Evolutionary conservation across 2,329 filamentous ascomycete genomes (phyloP).

Genomic region (Metarhizium rileyi): DNA sequence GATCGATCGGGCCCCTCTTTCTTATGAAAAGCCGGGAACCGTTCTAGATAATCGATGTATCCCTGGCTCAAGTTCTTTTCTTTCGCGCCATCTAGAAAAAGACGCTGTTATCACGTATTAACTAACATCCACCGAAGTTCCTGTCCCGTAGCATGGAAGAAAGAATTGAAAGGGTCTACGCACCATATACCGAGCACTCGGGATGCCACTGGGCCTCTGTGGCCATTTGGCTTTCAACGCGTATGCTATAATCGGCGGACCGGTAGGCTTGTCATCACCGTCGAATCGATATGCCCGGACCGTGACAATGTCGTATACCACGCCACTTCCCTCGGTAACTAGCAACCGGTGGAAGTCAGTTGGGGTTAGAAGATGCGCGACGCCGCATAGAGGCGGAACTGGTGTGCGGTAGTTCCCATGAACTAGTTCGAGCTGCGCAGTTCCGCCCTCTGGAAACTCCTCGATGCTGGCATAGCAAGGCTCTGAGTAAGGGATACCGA

Average conservation of each 20-base stretch:
- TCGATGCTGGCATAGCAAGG: conserved; percentile 6
- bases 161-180: neutral
- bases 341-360: conserved; percentile 4
- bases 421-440: neutral
- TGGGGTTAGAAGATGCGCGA: conserved; percentile 4
- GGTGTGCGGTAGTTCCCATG: neutral
- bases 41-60: conserved; percentile 4
- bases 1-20: conserved; percentile 1
- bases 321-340: conserved; percentile 5
- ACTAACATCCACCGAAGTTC: too few species aligned
- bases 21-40: conserved; percentile 3
- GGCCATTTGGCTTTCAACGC: conserved; percentile 6
- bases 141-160: too few species aligned
- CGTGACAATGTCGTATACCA: conserved; percentile 5
- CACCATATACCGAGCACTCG: conserved; percentile 7
- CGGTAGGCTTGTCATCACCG: neutral
- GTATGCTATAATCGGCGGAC: neutral
- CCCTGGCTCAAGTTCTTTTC: conserved; percentile 1
- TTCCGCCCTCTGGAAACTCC: neutral
- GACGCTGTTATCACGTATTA: neutral
- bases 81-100: neutral
- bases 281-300: conserved; percentile 1
- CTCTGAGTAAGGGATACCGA: conserved; percentile 7
- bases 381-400: conserved; percentile 5
- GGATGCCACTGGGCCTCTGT: conserved; percentile 5